These are phyloP conservation scores for Rutstroemia sp. DNA, from an alignment of 2,329 filamentous ascomycete species.

Conservation along the genomic window DNA sequence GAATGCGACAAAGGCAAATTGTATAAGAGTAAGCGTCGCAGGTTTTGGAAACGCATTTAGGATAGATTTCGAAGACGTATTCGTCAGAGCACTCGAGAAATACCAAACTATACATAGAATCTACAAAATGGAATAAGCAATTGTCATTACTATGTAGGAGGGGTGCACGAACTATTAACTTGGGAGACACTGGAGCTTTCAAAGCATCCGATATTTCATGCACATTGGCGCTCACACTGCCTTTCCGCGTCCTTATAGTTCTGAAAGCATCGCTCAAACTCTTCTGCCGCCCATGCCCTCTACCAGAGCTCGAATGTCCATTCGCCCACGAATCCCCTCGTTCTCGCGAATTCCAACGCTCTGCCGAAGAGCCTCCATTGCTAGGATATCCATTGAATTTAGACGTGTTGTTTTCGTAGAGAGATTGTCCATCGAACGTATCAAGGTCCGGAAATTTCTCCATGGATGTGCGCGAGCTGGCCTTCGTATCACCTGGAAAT, in stretches of 20 bases:
- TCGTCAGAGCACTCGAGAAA: slow-evolving; percentile 88
- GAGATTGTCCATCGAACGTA: slow-evolving; percentile 20
- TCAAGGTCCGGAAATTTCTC: slow-evolving; percentile 55
- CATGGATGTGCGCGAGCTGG: slow-evolving; percentile 31
- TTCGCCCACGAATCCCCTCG: slow-evolving; percentile 19
- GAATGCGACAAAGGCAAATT: slow-evolving; percentile 86
- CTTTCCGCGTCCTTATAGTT: slow-evolving; percentile 71
- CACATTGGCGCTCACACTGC: slow-evolving; percentile 85
- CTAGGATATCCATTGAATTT: slow-evolving; percentile 24
- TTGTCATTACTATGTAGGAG: slow-evolving; percentile 14
- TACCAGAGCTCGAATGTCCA: slow-evolving; percentile 19
- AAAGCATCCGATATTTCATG: slow-evolving; percentile 89
- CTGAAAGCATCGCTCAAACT: slow-evolving; percentile 84
- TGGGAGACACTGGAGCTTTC: slow-evolving; percentile 81
- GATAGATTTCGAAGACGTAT: slow-evolving; percentile 96
- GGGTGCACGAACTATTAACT: slow-evolving; percentile 62
- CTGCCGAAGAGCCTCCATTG: slow-evolving; percentile 30
- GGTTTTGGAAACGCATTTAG: slow-evolving; percentile 86
- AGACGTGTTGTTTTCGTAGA: slow-evolving; percentile 15
- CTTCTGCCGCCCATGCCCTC: slow-evolving; percentile 64
- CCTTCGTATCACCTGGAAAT: slow-evolving; percentile 23
- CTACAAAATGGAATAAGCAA: slow-evolving; percentile 39
- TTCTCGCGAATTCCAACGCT: slow-evolving; percentile 56
- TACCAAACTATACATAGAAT: slow-evolving; percentile 87
- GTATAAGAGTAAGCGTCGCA: slow-evolving; percentile 82